phyloP scores from a whole-genome alignment of 768 basidiomycete species.

The Pleurotus citrinopileatus region DNA sequence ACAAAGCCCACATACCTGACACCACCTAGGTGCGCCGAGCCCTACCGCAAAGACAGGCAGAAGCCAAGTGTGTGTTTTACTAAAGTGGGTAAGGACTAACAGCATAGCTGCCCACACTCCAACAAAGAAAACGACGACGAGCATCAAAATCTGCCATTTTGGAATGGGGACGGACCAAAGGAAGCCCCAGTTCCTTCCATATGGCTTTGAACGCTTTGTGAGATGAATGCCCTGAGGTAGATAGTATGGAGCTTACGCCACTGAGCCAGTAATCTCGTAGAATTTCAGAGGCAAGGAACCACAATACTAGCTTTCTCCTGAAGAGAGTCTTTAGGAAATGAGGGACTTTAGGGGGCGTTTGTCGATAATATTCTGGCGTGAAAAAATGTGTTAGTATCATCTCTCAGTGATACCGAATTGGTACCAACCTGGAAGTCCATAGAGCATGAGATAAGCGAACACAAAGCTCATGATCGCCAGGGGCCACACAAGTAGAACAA shows the following conservation, averaged over 20 bases:
- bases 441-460: conserved; percentile 82
- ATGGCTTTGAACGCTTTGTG: conserved; percentile 51
- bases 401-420: not conserved
- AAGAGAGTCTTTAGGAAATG: conserved; percentile 89
- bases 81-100: conserved; percentile 75
- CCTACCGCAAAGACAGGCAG: conserved; percentile 94
- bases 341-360: conserved; percentile 93
- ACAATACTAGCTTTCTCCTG: conserved; percentile 87
- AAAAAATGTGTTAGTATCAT: conserved; percentile 13
- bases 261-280: conserved; percentile 93
- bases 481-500: conserved; percentile 80
- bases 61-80: conserved; percentile 94
- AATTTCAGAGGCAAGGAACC: conserved; percentile 89
- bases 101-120: conserved; percentile 81
- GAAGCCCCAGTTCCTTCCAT: conserved; percentile 95
- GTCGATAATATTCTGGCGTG: conserved; percentile 76
- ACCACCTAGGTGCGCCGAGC: conserved; percentile 92
- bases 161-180: conserved; percentile 83
- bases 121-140: conserved; percentile 83
- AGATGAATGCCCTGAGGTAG: conserved; percentile 10
- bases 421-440: conserved; percentile 76
- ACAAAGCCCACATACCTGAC: conserved; percentile 58
- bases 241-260: conserved; percentile 49
- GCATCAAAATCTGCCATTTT: conserved; percentile 78
- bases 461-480: conserved; percentile 68